Evolutionary conservation across 305 asterid genomes (phyloP).

Genomic region (Rubia balearica): DNA sequence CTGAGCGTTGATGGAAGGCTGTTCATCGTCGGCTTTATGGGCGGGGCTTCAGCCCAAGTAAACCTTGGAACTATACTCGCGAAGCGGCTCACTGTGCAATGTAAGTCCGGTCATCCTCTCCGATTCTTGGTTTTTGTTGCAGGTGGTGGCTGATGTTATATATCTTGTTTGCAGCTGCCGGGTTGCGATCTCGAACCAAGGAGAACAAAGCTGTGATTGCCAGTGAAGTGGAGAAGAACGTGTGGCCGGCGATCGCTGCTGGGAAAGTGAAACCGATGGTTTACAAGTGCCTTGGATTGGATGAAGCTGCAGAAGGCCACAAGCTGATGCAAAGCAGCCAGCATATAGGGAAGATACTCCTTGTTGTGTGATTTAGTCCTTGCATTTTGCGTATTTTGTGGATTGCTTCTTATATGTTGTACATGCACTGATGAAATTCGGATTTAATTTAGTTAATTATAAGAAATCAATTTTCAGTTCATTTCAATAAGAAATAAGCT

Average conservation of each 20-base stretch:
- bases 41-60: constrained; percentile 60
- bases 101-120: constrained; percentile 26
- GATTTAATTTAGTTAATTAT: no score
- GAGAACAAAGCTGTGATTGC: constrained; percentile 76
- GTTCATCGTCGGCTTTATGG: constrained; percentile 87
- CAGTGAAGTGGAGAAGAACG: constrained; percentile 83
- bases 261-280: constrained; percentile 78
- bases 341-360: constrained; percentile 82
- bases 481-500: no score
- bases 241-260: constrained; percentile 81
- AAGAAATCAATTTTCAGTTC: no score
- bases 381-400: not conserved
- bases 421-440: not conserved
- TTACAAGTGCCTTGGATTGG: constrained; percentile 49
- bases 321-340: constrained; percentile 77
- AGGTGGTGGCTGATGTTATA: not conserved
- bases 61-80: constrained; percentile 52
- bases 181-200: constrained; percentile 52
- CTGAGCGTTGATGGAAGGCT: constrained; percentile 78
- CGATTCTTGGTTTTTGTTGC: not conserved
- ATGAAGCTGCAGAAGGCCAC: constrained; percentile 76
- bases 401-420: not conserved
- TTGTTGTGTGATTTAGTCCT: constrained; percentile 24
- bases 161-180: constrained; percentile 52
- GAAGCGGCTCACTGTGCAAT: constrained; percentile 78